Percentiles rank a stretch among this genome's conserved stretches.
phyloP scores from a whole-genome alignment of 495 filamentous ascomycete genomes.

The Articulospora tetracladia region DNA sequence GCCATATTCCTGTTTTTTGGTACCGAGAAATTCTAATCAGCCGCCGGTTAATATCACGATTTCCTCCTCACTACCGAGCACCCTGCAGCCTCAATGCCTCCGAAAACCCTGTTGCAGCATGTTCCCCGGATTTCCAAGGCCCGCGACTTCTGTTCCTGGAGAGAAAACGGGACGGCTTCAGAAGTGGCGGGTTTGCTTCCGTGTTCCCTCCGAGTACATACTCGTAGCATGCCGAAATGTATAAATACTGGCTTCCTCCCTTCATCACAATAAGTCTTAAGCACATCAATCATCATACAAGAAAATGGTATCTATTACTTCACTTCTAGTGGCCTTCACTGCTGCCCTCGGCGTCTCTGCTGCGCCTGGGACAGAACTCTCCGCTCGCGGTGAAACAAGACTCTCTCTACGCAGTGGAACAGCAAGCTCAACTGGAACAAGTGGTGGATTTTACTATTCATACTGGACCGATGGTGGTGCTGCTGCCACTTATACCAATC shows the following conservation, averaged over 20 bases:
- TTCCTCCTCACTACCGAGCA: not conserved
- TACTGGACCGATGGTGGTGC: slow-evolving; percentile 63
- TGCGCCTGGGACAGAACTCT: not conserved
- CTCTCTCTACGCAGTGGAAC: not conserved
- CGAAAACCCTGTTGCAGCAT: not conserved
- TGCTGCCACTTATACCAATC: slow-evolving; percentile 57
- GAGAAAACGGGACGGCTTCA: not conserved
- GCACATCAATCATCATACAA: not conserved
- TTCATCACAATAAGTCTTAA: not conserved
- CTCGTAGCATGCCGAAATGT: not conserved
- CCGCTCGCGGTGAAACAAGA: not conserved
- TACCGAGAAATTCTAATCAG: not conserved
- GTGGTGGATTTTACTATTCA: slow-evolving; percentile 55
- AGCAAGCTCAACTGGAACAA: slow-evolving; percentile 8
- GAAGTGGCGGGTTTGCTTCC: not conserved
- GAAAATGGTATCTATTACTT: slow-evolving; percentile 5
- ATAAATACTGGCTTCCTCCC: not conserved
- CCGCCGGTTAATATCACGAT: not conserved
- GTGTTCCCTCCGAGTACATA: not conserved
- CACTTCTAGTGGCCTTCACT: not conserved
- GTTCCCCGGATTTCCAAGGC: not conserved
- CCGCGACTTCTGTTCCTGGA: not conserved
- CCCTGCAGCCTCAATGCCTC: not conserved
- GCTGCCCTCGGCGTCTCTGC: not conserved
- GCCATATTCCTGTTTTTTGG: not conserved